Evolutionary conservation across 2,329 filamentous ascomycete species (phyloP).

Genomic region (Gliomastix tumulicola): DNA sequence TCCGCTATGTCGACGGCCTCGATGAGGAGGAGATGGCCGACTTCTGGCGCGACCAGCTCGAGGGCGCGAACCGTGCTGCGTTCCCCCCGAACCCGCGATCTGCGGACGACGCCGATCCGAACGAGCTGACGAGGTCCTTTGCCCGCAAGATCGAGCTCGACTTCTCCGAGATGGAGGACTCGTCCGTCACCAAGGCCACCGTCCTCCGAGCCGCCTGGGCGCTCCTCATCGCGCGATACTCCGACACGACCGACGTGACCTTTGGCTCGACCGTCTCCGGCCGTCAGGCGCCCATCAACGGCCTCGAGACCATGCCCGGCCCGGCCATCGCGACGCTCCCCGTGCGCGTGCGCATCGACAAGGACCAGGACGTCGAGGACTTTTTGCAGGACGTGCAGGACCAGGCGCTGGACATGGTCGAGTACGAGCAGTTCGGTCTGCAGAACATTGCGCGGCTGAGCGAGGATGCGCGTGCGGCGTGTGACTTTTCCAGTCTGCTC

Average conservation of each 20-base stretch:
- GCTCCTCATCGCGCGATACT: constrained; percentile 10
- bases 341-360: constrained; percentile 4
- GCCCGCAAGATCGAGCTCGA: too few relatives aligned
- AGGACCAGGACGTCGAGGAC: constrained; percentile 4
- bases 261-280: constrained; percentile 16
- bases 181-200: constrained; percentile 9
- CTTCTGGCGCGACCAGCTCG: constrained; percentile 2
- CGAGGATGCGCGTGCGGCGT: constrained; percentile 7
- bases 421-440: constrained; percentile 13
- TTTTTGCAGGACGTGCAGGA: constrained; percentile 7
- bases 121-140: not conserved
- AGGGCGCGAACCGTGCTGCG: not conserved
- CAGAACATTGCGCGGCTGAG: constrained; percentile 12
- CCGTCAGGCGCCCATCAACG: constrained; percentile 7
- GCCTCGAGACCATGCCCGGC: constrained; percentile 7
- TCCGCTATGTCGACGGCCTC: constrained; percentile 29
- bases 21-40: constrained; percentile 1
- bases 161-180: too few relatives aligned
- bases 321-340: constrained; percentile 10
- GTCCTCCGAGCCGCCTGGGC: constrained; percentile 19
- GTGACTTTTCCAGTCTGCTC: constrained; percentile 11
- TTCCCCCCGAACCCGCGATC: not conserved
- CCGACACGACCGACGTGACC: constrained; percentile 10
- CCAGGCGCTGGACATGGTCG: constrained; percentile 10
- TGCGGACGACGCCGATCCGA: not conserved